Base-by-base conservation (phyloP, 73 alveolate genomes). In the Effrenium voratum region DNA sequence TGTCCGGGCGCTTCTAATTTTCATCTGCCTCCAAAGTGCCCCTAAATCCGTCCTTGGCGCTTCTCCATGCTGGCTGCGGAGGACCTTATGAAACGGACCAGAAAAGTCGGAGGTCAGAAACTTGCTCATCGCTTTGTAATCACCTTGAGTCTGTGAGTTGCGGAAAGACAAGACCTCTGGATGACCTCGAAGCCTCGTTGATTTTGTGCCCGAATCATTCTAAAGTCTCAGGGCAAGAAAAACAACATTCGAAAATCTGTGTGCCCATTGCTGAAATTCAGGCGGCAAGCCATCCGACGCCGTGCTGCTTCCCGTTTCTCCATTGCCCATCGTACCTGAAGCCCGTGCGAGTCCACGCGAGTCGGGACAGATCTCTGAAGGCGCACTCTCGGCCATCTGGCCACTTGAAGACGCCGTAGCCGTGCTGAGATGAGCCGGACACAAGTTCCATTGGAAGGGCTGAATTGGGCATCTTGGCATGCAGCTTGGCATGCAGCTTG, bases 261-360 rank as follows among this genome's bases (percentile, higher is more conserved):
- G 30, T 63, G 30, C 30, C 15, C 30, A 63, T 63, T 22, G 15
- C 15, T 22, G 16, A 57, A 57, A 57, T 30, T 57, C 28, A 66
- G 90, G 5, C 30, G 24, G 43, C 49, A 44, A 8, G 85, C 95
- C 95, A 87, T 5, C 98, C 98, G 6, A 72, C 22, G 63, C 98
- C 98, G 24, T 91, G 98, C 45, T 91, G 98, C 80, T 91, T 91
- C 36, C 98, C 98, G 24, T 72, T 47, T 49, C 98, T 36, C 98
- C 98, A 91, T 52, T 68, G 98, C 32, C 98, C 98, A 47, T 46
- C 91, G 24, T 91, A 91, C 90, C 98, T 84, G 28, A 26, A 70
- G 47, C 28, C 41, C 32, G 85, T 12, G 30, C 88, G 24, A 8
- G 36, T 15, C 36, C 5, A 8, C 10, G 55, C 38, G 40, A 46